These are phyloP conservation scores for Hortaea werneckii DNA, from an alignment of 2,329 filamentous ascomycete species.

Conservation along the genomic window DNA sequence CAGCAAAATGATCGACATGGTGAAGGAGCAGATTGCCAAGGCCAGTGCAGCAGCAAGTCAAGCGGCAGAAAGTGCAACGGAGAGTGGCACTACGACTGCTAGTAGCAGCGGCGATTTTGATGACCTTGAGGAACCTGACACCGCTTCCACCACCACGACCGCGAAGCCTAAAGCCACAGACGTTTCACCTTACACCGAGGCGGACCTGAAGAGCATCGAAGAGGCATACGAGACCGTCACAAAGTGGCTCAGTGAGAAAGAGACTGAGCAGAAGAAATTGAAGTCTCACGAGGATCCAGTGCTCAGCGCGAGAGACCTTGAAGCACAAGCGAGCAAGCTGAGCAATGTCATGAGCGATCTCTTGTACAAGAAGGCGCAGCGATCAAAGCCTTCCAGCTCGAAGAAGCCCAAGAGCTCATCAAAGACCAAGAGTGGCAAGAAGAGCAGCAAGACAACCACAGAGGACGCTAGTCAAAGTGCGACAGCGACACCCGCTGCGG, in stretches of 20 bases:
- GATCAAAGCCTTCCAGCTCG: constrained; percentile 22
- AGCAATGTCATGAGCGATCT: constrained; percentile 61
- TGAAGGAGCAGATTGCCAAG: constrained; percentile 64
- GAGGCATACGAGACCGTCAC: constrained; percentile 51
- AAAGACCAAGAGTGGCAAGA: constrained; percentile 20
- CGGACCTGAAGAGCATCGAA: constrained; percentile 60
- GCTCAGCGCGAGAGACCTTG: constrained; percentile 61
- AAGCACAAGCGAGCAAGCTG: constrained; percentile 58
- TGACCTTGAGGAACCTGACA: constrained; percentile 65
- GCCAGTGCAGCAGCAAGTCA: constrained; percentile 17
- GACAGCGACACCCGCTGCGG: background rate
- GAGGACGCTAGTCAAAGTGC: background rate
- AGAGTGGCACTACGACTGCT: constrained; percentile 11
- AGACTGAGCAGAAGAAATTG: constrained; percentile 61
- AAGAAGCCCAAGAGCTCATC: constrained; percentile 2
- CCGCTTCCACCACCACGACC: constrained; percentile 23
- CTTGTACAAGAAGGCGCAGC: constrained; percentile 54
- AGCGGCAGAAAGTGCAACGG: constrained; percentile 36
- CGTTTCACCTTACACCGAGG: constrained; percentile 58
- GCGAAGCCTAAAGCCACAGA: constrained; percentile 36
- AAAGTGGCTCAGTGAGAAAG: constrained; percentile 66
- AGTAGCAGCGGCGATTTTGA: constrained; percentile 46
- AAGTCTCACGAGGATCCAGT: constrained; percentile 62
- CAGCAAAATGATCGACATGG: constrained; percentile 56
- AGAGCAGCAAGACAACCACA: constrained; percentile 1